These are phyloP conservation scores for Podochytrium sp. DNA, from an alignment of 192 early-diverging fungal genomes.

Conservation along the genomic window DNA sequence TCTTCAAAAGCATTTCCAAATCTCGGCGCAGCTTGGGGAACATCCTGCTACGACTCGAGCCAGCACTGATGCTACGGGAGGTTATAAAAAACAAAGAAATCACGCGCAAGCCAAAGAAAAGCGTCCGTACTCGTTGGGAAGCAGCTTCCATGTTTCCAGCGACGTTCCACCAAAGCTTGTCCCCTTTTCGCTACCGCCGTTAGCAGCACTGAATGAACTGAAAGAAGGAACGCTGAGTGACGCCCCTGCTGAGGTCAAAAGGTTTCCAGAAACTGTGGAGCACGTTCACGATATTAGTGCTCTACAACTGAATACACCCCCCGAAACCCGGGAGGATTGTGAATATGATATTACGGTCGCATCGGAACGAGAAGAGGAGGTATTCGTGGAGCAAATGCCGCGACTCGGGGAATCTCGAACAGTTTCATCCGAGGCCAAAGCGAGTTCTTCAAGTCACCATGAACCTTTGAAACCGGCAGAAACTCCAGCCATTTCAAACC, in stretches of 20 bases:
- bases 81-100: not conserved
- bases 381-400: too few relatives aligned
- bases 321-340: too few relatives aligned
- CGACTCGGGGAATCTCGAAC: not conserved
- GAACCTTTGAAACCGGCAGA: not conserved
- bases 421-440: not conserved
- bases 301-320: too few relatives aligned
- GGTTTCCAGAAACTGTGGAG: too few relatives aligned
- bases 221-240: too few relatives aligned
- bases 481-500: not conserved
- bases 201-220: too few relatives aligned
- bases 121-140: not conserved
- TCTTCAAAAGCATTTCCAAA: not conserved
- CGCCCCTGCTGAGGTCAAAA: too few relatives aligned
- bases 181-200: too few relatives aligned
- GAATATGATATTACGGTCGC: too few relatives aligned
- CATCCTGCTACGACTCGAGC: not conserved
- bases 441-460: not conserved
- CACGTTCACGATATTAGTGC: too few relatives aligned
- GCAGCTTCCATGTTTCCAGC: not conserved
- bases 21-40: not conserved
- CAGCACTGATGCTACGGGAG: not conserved
- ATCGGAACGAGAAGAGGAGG: too few relatives aligned
- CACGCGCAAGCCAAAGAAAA: not conserved
- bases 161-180: too few relatives aligned